Base-by-base conservation (phyloP, 208 protist species). In the Crithidia bombi region DNA sequence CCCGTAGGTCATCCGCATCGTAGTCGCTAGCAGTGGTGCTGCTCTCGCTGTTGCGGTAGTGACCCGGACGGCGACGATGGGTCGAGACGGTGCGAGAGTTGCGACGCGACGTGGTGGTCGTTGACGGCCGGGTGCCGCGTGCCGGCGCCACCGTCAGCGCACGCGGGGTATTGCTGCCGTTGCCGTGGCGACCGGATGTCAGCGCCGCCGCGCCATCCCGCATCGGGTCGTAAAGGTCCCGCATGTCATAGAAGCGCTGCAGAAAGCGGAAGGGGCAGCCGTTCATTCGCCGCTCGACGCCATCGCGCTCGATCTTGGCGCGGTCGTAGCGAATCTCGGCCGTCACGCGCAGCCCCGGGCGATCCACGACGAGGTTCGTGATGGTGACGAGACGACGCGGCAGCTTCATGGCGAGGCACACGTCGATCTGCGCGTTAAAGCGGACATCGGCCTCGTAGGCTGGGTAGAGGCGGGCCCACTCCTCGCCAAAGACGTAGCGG, bases 401-500 rank as follows among this genome's bases (percentile, higher is more conserved):
- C 19, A 93, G 61, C 61, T 87, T 87, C 44, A 91, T 75, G 1
- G 85, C 80, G 35, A 93, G 70, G 75, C 85, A 91, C n/a, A 89
- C 66, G 57, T 95, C 90, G 44, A 93, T 81, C 61, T 89, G 74
- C 41, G 87, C 90, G 72, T 82, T 86, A 67, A 87, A 89, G 38
- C 87, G 87, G 12, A 93, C 47, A 26, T 95, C 82, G 21, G 38
- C 64, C 66, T 90, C 83, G 41, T 82, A 82, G 23, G 55, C 56
- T 12, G 90, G 90, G 74, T 86, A 92, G 26, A 93, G 23, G 43
- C 78, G 73, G 23, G 36, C 5, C 87, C 90, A 95, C 66, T 91
- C 87, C 54, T 83, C 82, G 10, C 90, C 90, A 54, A 81, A 90
- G 52, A 95, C 76, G 74, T 93, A 89, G 73, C 88, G 90, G 65